phyloP scores from a whole-genome alignment of 2,329 filamentous ascomycete species.

The Aureobasidium uvarum region DNA sequence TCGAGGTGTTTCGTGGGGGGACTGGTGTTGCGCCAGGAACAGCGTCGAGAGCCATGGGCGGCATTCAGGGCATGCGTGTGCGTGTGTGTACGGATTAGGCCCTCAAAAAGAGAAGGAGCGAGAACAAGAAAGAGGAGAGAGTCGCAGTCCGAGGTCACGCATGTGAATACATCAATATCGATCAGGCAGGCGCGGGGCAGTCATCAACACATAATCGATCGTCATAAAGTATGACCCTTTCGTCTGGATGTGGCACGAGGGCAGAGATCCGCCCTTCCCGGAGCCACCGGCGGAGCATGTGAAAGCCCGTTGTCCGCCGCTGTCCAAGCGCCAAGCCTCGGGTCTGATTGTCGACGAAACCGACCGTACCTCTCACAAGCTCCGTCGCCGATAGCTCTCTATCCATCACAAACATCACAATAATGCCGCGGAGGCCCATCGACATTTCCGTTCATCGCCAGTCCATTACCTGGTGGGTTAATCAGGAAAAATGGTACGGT shows the following conservation, averaged over 20 bases:
- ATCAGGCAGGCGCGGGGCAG: slow-evolving; percentile 11
- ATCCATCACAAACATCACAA: not conserved
- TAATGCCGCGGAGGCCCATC: slow-evolving; percentile 7
- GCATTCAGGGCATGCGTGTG: slow-evolving; percentile 15
- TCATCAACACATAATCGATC: not conserved
- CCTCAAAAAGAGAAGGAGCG: slow-evolving; percentile 12
- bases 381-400: slow-evolving; percentile 11
- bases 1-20: slow-evolving; percentile 26
- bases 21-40: slow-evolving; percentile 27
- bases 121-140: not conserved
- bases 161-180: not conserved
- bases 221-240: not conserved
- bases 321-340: not conserved
- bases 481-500: slow-evolving; percentile 5
- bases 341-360: not conserved
- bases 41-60: slow-evolving; percentile 24
- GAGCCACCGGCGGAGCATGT: slow-evolving; percentile 9
- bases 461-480: slow-evolving; percentile 20
- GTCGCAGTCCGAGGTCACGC: not conserved
- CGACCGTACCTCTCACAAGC: not conserved
- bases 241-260: slow-evolving; percentile 3
- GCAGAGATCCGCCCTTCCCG: slow-evolving; percentile 1
- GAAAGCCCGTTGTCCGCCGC: slow-evolving; percentile 21
- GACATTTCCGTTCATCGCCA: slow-evolving; percentile 15
- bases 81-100: not conserved